Conservation (phyloP, 2,329 filamentous ascomycete genomes). For the Aspergillus pseudoterreus region DNA sequence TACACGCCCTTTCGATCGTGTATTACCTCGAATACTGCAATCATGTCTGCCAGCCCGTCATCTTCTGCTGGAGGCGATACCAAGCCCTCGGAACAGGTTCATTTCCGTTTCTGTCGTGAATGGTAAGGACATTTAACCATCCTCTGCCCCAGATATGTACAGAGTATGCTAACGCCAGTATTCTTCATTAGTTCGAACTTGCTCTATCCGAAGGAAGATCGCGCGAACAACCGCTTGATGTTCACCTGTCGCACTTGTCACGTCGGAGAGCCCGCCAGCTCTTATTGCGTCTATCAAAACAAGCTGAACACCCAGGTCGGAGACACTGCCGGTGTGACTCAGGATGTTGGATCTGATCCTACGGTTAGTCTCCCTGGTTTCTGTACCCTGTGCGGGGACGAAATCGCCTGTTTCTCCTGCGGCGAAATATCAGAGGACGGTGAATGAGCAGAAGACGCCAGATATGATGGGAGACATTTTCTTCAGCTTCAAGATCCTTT, state of each 20-base stretch:
- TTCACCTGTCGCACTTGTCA: conserved; percentile 96
- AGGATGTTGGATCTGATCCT: conserved; percentile 95
- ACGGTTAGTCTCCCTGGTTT: conserved; percentile 76
- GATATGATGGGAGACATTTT: neutral
- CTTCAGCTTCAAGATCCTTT: conserved; percentile 12
- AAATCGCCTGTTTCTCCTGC: conserved; percentile 53
- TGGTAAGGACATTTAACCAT: conserved; percentile 55
- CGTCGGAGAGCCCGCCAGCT: conserved; percentile 80
- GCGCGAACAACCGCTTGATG: conserved; percentile 75
- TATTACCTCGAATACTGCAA: neutral
- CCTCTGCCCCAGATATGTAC: conserved; percentile 8
- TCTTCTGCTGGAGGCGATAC: conserved; percentile 36
- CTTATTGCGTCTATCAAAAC: conserved; percentile 93
- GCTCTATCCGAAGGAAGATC: conserved; percentile 95
- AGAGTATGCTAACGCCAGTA: neutral
- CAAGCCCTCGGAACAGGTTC: conserved; percentile 67
- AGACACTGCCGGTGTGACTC: conserved; percentile 94
- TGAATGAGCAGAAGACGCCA: conserved; percentile 6
- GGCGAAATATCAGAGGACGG: conserved; percentile 33
- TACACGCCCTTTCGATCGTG: too few species aligned
- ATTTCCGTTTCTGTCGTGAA: conserved; percentile 97
- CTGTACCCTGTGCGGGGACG: conserved; percentile 58
- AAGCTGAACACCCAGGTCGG: conserved; percentile 85
- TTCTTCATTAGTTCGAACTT: conserved; percentile 71
- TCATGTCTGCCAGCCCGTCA: conserved; percentile 42